Base-by-base conservation (phyloP, 2,329 filamentous ascomycete species). In the Sordariomycetes sp. region DNA sequence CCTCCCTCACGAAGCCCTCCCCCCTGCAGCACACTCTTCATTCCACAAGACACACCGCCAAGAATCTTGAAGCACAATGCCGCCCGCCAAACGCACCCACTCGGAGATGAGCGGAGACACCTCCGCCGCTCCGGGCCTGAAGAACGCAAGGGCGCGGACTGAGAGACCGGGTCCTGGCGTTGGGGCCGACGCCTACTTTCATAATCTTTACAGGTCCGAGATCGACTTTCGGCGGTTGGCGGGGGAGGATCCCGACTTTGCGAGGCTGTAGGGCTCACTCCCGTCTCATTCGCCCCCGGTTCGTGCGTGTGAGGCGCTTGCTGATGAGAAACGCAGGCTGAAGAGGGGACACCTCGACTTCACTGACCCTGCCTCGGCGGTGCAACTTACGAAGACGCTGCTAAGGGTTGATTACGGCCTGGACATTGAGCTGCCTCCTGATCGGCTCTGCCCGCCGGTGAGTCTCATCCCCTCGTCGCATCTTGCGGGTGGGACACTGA, bases 381-480 rank as follows among this genome's bases (percentile, higher is more conserved):
- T 87, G 81, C 90, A 84, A 63, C 75, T 97, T 54, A 95, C 91
- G 12, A 90, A 87, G 65, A 85, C 85, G 20, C 76, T 96, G 1
- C 75, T 97, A 20, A 81, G 80, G 59, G 71, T 79, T 15, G 86
- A 96, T 68, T 97, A 96, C 68, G 78, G 76, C 13, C 70, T 97
- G 10, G 65, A 74, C 1, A 72, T 96, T 15, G 76, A 85, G 6
- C 74, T 97, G 1, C 90, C 90, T 0, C 72, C 79, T 28, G 84
- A 96, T 68, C 78, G 92, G 24, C 76, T 99, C 1, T 97, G 92
- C 66, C 94, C 92, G 13, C 89, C 91, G 1, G 87, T 95, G 67
- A 64, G 75, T 62, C 55, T 48, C 45, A 20, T 50, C 7, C n/a
- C 6, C 42, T 48, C 45, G 10, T 20, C 17, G 12, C 5, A 13